Percentiles rank a stretch among this genome's conserved stretches.
These are phyloP conservation scores for Magnolia sinica DNA, from an alignment of 164 flowering plant genomes.

Conservation along the genomic window DNA sequence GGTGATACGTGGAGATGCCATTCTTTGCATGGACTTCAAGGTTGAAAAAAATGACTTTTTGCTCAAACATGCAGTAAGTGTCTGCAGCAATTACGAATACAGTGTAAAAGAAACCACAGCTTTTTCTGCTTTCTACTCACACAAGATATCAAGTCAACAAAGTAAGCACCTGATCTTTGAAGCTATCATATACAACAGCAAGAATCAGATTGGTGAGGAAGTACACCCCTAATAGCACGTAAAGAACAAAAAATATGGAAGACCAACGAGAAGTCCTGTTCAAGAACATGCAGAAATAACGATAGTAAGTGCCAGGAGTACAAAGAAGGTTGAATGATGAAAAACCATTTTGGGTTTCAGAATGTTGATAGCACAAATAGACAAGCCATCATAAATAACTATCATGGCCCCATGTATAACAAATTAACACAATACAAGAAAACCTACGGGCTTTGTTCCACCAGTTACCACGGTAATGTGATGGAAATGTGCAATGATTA, in stretches of 20 bases:
- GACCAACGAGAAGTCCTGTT: constrained; percentile 88
- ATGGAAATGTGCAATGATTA: too few relatives aligned
- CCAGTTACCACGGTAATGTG: too few relatives aligned
- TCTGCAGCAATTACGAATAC: not conserved
- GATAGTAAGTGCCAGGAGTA: not conserved
- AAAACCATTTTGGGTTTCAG: not conserved
- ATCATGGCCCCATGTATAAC: too few relatives aligned
- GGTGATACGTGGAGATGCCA: not conserved
- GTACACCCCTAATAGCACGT: constrained; percentile 87
- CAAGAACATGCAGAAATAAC: constrained; percentile 6
- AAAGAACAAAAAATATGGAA: constrained; percentile 69
- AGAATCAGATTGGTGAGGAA: constrained; percentile 87
- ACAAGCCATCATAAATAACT: not conserved
- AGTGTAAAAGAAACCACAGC: not conserved
- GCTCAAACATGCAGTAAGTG: not conserved
- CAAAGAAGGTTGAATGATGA: not conserved
- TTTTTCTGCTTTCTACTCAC: not conserved
- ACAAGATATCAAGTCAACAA: not conserved
- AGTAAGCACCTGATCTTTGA: constrained; percentile 68
- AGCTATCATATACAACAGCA: constrained; percentile 95
- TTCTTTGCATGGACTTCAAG: not conserved
- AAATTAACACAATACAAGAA: too few relatives aligned
- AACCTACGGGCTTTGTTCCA: too few relatives aligned
- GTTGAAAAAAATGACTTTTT: not conserved
- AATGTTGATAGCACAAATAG: not conserved